Conservation (phyloP, 2,329 filamentous ascomycete species). For the Aspergillus spinulosporus region DNA sequence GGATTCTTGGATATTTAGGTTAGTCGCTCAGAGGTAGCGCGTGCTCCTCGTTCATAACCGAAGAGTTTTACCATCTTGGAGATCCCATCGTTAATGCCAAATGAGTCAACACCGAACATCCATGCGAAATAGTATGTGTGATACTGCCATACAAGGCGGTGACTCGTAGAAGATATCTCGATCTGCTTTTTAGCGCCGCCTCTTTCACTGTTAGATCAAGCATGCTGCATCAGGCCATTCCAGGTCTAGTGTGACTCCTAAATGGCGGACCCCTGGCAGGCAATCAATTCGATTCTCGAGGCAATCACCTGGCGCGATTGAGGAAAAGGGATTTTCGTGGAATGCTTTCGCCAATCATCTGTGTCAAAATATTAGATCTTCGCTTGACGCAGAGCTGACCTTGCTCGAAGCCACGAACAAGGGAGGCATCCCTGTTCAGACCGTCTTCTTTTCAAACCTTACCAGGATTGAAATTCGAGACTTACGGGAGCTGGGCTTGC, state of each 20-base stretch:
- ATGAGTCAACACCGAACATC: background rate
- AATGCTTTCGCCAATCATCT: background rate
- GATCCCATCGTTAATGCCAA: slow-evolving; percentile 4
- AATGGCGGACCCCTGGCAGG: slow-evolving; percentile 13
- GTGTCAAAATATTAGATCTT: background rate
- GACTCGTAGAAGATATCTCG: slow-evolving; percentile 17
- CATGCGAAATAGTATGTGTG: slow-evolving; percentile 8
- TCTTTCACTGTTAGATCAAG: slow-evolving; percentile 12
- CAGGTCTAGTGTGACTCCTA: background rate
- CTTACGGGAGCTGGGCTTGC: background rate
- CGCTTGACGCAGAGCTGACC: background rate
- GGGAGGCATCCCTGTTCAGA: background rate
- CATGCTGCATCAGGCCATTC: slow-evolving; percentile 6
- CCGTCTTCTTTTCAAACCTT: slow-evolving; percentile 3
- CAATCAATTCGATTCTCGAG: slow-evolving; percentile 7
- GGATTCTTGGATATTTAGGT: background rate
- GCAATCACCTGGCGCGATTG: background rate
- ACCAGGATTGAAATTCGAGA: background rate
- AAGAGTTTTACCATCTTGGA: background rate
- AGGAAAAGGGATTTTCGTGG: background rate
- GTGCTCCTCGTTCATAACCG: slow-evolving; percentile 16
- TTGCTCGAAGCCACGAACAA: slow-evolving; percentile 4
- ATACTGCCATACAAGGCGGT: background rate
- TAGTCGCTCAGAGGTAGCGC: slow-evolving; percentile 13
- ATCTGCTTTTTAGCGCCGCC: slow-evolving; percentile 19